Conservation (phyloP, 1,139 yeast species). For the Candida tetrigidarum region DNA sequence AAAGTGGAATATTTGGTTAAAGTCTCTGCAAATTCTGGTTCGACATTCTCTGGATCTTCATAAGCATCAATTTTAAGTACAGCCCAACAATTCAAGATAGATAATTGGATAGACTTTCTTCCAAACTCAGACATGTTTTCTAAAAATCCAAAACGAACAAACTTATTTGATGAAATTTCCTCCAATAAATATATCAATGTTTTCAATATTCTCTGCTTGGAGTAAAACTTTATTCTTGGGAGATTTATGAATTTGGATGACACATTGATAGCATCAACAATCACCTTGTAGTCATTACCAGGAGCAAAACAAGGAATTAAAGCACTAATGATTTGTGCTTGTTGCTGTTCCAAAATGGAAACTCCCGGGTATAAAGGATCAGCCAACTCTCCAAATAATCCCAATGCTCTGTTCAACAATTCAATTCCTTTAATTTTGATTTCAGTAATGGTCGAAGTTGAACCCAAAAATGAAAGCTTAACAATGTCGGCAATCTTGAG, state of each 20-base stretch:
- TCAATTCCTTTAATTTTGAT: slow-evolving; percentile 70
- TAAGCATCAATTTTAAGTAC: slow-evolving; percentile 59
- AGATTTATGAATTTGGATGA: slow-evolving; percentile 73
- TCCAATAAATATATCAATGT: slow-evolving; percentile 72
- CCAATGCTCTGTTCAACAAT: slow-evolving; percentile 51
- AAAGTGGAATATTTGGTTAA: slow-evolving; percentile 62
- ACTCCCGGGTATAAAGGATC: slow-evolving; percentile 79
- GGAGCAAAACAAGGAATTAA: slow-evolving; percentile 85
- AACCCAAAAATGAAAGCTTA: slow-evolving; percentile 81
- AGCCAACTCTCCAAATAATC: slow-evolving; percentile 57
- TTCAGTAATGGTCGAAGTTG: slow-evolving; percentile 69
- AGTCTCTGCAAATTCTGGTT: slow-evolving; percentile 42
- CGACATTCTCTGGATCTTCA: slow-evolving; percentile 35
- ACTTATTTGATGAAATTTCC: slow-evolving; percentile 54
- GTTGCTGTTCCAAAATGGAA: slow-evolving; percentile 85
- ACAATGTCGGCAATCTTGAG: slow-evolving; percentile 70
- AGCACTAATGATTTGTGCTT: slow-evolving; percentile 92
- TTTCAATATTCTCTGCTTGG: slow-evolving; percentile 64
- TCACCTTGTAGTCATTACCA: slow-evolving; percentile 74
- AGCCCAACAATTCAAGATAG: slow-evolving; percentile 91
- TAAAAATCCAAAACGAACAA: slow-evolving; percentile 44
- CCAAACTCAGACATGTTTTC: slow-evolving; percentile 56
- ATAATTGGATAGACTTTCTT: slow-evolving; percentile 65
- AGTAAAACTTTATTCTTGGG: slow-evolving; percentile 52
- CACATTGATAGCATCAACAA: slow-evolving; percentile 77